Base-by-base conservation (phyloP, 2,329 filamentous ascomycete genomes). In the Monosporascus cannonballus region DNA sequence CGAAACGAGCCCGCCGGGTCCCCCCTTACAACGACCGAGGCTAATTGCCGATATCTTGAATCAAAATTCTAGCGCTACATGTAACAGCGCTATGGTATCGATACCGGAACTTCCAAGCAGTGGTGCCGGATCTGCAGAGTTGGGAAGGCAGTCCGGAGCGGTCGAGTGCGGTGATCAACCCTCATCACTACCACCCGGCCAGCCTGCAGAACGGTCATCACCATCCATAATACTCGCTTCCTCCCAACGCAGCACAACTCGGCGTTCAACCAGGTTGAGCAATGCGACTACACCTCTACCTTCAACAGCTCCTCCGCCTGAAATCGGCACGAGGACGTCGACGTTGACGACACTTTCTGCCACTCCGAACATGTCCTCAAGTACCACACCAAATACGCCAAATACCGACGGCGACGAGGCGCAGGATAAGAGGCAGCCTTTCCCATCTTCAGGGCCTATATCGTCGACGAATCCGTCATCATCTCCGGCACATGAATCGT, bases 1-100 rank as follows among this genome's bases (percentile, higher is more conserved):
- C 8, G 66, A 68, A 48, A 68, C 66, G 5, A 67, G 65, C 42
- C 64, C 66, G 51, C 54, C 58, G n/a, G 51, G 56, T 46, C 62
- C 60, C 47, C 55, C 53, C 15, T 39, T 53, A 41, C 58, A 61
- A 34, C 59, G 51, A 34, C 61, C 62, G 17, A 65, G 54, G 48
- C 53, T 56, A 25, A 47, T 58, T 24, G 50, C 56, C 38, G 59
- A 62, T 46, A 55, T 62, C 41, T 52, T 60, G 52, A 54, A 51
- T 18, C 51, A 59, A 41, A 50, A 49, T n/a, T 61, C 62, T 20
- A 63, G 56, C 47, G 55, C 51, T 9, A 49, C 56, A 11, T 61
- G 59, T 37, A 57, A 54, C 17, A 22, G 53, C 15, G 57, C 56
- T 20, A 14, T 55, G 22, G 45, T 55, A 20, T 63, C 62, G 25